Evolutionary conservation across 768 basidiomycete genomes (phyloP).

Genomic region (Nevesoporus exiguus): DNA sequence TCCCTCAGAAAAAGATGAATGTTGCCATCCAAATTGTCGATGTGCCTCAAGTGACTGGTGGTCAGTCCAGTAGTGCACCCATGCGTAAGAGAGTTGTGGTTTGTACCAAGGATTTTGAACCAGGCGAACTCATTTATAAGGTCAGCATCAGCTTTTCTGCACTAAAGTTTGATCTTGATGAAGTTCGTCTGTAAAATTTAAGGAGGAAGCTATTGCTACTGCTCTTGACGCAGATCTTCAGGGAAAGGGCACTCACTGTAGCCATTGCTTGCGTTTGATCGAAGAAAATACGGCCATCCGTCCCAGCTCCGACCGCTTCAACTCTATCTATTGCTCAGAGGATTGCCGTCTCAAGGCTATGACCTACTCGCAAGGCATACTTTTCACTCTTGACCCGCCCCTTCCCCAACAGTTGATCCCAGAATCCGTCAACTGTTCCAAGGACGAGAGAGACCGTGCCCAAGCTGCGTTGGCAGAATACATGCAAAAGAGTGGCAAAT

Average conservation of each 20-base stretch:
- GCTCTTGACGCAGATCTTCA: slow-evolving; percentile 72
- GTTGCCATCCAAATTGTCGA: slow-evolving; percentile 52
- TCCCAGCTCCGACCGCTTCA: slow-evolving; percentile 49
- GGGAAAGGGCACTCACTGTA: slow-evolving; percentile 63
- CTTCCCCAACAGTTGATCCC: slow-evolving; percentile 45
- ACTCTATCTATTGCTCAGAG: slow-evolving; percentile 69
- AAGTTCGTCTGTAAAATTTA: slow-evolving; percentile 7
- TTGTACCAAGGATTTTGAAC: slow-evolving; percentile 61
- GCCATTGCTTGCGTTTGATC: slow-evolving; percentile 66
- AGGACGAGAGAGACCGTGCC: slow-evolving; percentile 50
- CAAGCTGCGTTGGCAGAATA: slow-evolving; percentile 58
- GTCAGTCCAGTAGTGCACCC: slow-evolving; percentile 16
- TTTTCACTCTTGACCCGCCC: slow-evolving; percentile 66
- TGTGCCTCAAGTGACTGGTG: slow-evolving; percentile 16
- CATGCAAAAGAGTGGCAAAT: slow-evolving; percentile 46
- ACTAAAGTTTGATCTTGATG: neutral
- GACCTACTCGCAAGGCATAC: slow-evolving; percentile 60
- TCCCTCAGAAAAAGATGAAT: slow-evolving; percentile 72
- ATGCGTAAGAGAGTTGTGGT: slow-evolving; percentile 53
- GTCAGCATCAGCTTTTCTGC: slow-evolving; percentile 32
- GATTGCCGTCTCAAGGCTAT: slow-evolving; percentile 57
- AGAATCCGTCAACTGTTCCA: slow-evolving; percentile 30
- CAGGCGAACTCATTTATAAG: slow-evolving; percentile 77
- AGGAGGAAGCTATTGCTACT: slow-evolving; percentile 76
- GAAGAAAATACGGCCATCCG: slow-evolving; percentile 43